A percentile compares a stretch with the other conserved stretches of the same genome.
Conservation (phyloP, 2,329 filamentous ascomycete genomes). For the Ceratocystis colombiana region DNA sequence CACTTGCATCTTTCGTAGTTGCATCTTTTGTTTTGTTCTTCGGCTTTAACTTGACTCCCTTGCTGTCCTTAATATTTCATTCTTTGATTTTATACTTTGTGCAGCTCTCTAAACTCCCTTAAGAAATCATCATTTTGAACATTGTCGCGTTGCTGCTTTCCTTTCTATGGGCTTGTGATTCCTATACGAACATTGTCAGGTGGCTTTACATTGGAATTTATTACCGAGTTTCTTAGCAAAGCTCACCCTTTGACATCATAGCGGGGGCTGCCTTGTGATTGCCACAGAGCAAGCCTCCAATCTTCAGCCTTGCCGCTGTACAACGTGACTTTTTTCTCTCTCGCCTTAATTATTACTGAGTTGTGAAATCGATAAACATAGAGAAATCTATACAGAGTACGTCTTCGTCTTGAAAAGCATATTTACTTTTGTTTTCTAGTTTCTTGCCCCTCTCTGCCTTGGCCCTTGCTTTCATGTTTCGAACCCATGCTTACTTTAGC, state of each 20-base stretch:
- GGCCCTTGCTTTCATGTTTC: neutral
- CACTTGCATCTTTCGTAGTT: neutral
- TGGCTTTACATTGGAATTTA: neutral
- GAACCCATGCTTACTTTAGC: neutral
- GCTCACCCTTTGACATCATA: constrained; percentile 25
- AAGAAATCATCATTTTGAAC: neutral
- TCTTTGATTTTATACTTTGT: neutral
- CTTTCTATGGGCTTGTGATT: neutral
- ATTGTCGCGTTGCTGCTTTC: neutral
- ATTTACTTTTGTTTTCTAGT: neutral
- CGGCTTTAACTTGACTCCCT: no score
- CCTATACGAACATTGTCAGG: neutral
- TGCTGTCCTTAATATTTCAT: neutral
- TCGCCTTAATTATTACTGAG: neutral
- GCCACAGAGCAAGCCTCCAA: neutral
- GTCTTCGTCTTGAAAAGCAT: neutral
- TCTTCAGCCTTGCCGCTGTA: constrained; percentile 17
- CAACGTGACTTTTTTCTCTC: neutral
- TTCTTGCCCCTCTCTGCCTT: neutral
- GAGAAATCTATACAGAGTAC: neutral
- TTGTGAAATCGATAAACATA: neutral
- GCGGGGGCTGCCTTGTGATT: constrained; percentile 20
- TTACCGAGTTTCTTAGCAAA: neutral
- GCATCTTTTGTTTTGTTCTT: neutral
- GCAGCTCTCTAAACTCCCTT: neutral